Evolutionary conservation across 2,329 filamentous ascomycete species (phyloP).

Genomic region (Fusarium pininemorale): DNA sequence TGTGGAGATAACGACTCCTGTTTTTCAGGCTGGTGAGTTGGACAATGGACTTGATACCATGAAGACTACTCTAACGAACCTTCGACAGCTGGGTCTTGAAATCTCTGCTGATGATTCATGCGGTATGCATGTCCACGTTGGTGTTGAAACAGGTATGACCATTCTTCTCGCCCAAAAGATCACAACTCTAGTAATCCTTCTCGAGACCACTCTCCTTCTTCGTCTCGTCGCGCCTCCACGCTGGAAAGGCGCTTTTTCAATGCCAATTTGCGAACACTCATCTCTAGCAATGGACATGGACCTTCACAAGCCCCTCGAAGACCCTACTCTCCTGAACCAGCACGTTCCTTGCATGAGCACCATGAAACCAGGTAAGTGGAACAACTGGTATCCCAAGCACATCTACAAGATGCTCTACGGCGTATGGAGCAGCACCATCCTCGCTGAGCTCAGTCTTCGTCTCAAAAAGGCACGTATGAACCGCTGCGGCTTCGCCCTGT

Average conservation of each 20-base stretch:
- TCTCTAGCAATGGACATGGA: not conserved
- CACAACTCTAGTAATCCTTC: constrained; percentile 26
- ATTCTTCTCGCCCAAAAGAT: constrained; percentile 38
- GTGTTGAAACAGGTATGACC: constrained; percentile 34
- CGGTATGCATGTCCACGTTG: constrained; percentile 42
- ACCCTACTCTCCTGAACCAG: not conserved
- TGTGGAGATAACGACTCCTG: constrained; percentile 34
- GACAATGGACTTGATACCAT: constrained; percentile 13
- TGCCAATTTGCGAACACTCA: not conserved
- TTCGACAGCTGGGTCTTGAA: constrained; percentile 4
- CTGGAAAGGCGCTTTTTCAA: not conserved
- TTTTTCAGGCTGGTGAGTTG: constrained; percentile 31
- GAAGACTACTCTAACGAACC: not conserved
- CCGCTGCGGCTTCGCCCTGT: constrained; percentile 8
- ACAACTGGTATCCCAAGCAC: not conserved
- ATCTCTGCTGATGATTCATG: constrained; percentile 33
- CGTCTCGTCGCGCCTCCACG: not conserved
- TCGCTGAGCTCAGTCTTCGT: not conserved
- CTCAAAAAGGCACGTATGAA: rapidly evolving
- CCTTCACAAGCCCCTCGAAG: not conserved
- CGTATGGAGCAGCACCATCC: constrained; percentile 19
- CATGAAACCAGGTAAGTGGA: constrained; percentile 9
- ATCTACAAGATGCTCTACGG: constrained; percentile 1
- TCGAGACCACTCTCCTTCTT: constrained; percentile 33
- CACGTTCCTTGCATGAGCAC: not conserved